Evolutionary conservation across 257 asterid genomes (phyloP).

Genomic region (Knoxia roxburghii): DNA sequence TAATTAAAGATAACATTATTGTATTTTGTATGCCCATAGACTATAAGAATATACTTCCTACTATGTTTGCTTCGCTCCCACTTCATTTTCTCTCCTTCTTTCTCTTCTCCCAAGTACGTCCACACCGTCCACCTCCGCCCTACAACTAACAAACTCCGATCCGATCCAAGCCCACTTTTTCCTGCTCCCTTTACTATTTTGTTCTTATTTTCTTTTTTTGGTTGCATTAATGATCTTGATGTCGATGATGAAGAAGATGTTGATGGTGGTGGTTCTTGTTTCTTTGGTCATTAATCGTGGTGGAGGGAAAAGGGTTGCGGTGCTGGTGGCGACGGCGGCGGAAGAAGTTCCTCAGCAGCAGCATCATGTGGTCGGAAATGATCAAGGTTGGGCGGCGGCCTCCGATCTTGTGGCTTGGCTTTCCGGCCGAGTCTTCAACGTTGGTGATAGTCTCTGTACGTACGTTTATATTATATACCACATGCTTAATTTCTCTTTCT

Average conservation of each 20-base stretch:
- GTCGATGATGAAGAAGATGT: neutral
- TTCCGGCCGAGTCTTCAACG: conserved; percentile 49
- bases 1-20: too few relatives aligned
- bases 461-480: too few relatives aligned
- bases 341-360: too few relatives aligned
- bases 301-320: conserved; percentile 18
- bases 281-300: neutral
- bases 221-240: too few relatives aligned
- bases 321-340: conserved; percentile 19
- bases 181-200: too few relatives aligned
- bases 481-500: too few relatives aligned
- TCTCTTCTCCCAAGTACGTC: too few relatives aligned
- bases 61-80: neutral
- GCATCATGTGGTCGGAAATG: conserved; percentile 63
- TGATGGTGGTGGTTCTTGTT: conserved; percentile 10
- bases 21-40: too few relatives aligned
- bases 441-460: conserved; percentile 59
- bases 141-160: neutral
- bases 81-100: neutral
- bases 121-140: too few relatives aligned
- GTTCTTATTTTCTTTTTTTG: too few relatives aligned
- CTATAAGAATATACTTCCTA: neutral
- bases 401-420: conserved; percentile 45
- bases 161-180: neutral
- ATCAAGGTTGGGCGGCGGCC: conserved; percentile 39